Evolutionary conservation across 495 filamentous ascomycete species (phyloP).

Genomic region (Podospora appendiculata): DNA sequence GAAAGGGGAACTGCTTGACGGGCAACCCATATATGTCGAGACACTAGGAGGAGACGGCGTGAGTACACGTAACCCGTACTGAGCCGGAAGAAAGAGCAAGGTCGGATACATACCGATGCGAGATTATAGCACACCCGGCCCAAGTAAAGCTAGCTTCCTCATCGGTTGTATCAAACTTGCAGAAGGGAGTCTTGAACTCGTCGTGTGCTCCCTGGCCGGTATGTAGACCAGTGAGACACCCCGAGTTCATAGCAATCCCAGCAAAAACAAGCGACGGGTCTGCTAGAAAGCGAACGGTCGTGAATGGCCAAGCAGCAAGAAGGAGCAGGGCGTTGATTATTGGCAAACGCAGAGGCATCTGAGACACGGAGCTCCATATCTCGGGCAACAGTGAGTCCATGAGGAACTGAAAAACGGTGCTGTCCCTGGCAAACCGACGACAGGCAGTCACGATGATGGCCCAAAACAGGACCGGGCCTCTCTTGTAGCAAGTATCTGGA

Average conservation of each 20-base stretch:
- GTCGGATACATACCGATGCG: constrained; percentile 23
- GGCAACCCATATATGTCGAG: constrained; percentile 29
- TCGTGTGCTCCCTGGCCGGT: constrained; percentile 33
- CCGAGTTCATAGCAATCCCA: constrained; percentile 31
- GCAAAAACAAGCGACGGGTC: constrained; percentile 35
- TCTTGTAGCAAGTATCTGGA: constrained; percentile 31
- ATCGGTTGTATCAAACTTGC: constrained; percentile 27
- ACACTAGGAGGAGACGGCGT: constrained; percentile 8
- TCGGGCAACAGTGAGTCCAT: constrained; percentile 30
- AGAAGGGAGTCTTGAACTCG: constrained; percentile 27
- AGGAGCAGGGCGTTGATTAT: constrained; percentile 37
- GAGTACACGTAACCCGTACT: too few relatives aligned
- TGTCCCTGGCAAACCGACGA: constrained; percentile 33
- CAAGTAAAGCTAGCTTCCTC: constrained; percentile 39
- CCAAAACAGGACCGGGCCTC: constrained; percentile 35
- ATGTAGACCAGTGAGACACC: constrained; percentile 32
- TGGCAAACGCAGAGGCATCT: constrained; percentile 25
- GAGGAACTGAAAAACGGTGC: constrained; percentile 31
- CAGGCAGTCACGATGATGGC: constrained; percentile 35
- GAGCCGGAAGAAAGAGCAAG: neutral
- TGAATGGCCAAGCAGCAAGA: constrained; percentile 34
- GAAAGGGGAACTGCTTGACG: constrained; percentile 30
- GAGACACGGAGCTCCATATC: constrained; percentile 26
- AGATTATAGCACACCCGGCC: constrained; percentile 36
- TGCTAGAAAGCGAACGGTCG: constrained; percentile 32